Conservation (phyloP, 2,329 filamentous ascomycete genomes). For the Aspergillus glaucus region DNA sequence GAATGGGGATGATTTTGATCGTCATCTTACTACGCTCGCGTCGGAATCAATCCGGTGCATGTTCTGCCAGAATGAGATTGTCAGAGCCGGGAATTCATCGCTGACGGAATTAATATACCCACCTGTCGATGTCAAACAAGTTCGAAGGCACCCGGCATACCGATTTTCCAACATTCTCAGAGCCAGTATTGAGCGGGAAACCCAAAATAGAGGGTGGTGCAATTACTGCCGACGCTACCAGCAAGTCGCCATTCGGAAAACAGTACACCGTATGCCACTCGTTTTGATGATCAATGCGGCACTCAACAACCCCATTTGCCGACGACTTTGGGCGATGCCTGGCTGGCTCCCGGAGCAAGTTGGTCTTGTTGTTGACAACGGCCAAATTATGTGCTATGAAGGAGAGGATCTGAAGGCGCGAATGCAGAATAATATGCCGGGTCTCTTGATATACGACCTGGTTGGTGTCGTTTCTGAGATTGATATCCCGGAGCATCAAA, state of each 20-base stretch:
- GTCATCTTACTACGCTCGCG: conserved; percentile 47
- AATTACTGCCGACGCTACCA: conserved; percentile 86
- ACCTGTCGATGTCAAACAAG: conserved; percentile 46
- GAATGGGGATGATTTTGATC: conserved; percentile 61
- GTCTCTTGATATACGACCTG: conserved; percentile 83
- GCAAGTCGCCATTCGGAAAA: conserved; percentile 75
- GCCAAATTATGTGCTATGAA: conserved; percentile 93
- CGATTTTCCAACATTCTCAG: conserved; percentile 89
- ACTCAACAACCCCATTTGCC: conserved; percentile 63
- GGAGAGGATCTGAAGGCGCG: conserved; percentile 80
- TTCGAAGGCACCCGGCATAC: conserved; percentile 42
- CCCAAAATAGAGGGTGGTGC: conserved; percentile 88
- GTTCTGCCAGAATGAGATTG: conserved; percentile 80
- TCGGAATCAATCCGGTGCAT: conserved; percentile 66
- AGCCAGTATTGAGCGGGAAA: conserved; percentile 81
- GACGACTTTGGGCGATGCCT: conserved; percentile 73
- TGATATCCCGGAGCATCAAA: conserved; percentile 75
- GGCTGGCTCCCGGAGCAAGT: conserved; percentile 93
- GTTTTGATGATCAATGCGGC: conserved; percentile 85
- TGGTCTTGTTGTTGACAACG: conserved; percentile 80
- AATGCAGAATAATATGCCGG: conserved; percentile 69
- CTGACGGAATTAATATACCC: conserved; percentile 86
- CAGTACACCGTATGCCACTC: conserved; percentile 71
- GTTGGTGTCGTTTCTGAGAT: conserved; percentile 88
- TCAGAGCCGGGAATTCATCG: conserved; percentile 68